phyloP scores from a whole-genome alignment of 306 rosid species.

The Glycine soja region DNA sequence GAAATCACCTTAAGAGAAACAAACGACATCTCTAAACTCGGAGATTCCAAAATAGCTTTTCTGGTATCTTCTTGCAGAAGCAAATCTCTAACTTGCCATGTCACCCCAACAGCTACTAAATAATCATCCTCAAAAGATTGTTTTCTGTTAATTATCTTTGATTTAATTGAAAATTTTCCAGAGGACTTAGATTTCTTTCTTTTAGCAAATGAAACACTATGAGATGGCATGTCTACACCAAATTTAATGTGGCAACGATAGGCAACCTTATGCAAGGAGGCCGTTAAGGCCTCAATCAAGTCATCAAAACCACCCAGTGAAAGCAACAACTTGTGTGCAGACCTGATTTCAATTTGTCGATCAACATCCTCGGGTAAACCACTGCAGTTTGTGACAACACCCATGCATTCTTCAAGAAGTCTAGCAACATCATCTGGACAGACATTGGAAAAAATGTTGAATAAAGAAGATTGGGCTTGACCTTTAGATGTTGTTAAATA shows the following conservation, averaged over 20 bases:
- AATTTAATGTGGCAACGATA: constrained; percentile 81
- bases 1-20: constrained; percentile 72
- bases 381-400: constrained; percentile 65
- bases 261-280: constrained; percentile 75
- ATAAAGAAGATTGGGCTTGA: constrained; percentile 73
- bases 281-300: constrained; percentile 72
- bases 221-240: constrained; percentile 62
- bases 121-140: constrained; percentile 82
- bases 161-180: constrained; percentile 57
- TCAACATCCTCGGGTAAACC: constrained; percentile 77
- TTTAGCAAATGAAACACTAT: constrained; percentile 57
- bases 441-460: constrained; percentile 68
- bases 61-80: constrained; percentile 62
- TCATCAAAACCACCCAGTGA: constrained; percentile 74
- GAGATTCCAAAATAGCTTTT: constrained; percentile 66
- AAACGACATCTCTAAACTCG: constrained; percentile 59
- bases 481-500: no score
- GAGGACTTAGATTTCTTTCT: constrained; percentile 58
- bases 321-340: constrained; percentile 79
- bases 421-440: constrained; percentile 66
- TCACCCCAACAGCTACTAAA: constrained; percentile 72
- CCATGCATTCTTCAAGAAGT: constrained; percentile 73
- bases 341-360: constrained; percentile 79
- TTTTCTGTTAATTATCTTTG: constrained; percentile 62
- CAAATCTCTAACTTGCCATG: constrained; percentile 91